Percentiles rank a stretch among this genome's conserved stretches.
These are phyloP conservation scores for Apiospora rasikravindrae DNA, from an alignment of 2,329 filamentous ascomycete genomes.

Conservation along the genomic window DNA sequence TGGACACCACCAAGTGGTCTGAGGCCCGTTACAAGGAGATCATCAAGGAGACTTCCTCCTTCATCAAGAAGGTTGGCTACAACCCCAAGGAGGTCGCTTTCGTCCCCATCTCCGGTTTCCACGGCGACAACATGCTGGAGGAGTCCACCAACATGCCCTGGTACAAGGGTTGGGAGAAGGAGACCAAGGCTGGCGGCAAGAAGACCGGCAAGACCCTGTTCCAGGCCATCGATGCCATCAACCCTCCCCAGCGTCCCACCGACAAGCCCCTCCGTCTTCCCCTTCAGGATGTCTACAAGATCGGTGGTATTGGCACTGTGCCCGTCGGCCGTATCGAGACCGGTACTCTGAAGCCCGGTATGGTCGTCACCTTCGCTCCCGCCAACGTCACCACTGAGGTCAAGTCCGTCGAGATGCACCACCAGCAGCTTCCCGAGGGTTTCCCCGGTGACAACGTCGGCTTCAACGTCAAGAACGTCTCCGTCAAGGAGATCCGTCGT, in stretches of 20 bases:
- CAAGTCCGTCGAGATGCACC: constrained; percentile 99
- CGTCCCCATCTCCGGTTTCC: constrained; percentile 99
- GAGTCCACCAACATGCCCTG: constrained; percentile 92
- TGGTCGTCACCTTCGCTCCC: constrained; percentile 98
- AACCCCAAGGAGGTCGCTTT: constrained; percentile 99
- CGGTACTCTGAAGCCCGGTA: constrained; percentile 87
- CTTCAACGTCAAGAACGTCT: constrained; percentile 99
- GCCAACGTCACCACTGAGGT: constrained; percentile 99
- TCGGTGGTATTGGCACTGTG: constrained; percentile 99
- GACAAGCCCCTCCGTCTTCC: constrained; percentile 99
- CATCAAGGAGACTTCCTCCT: constrained; percentile 99
- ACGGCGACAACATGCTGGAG: constrained; percentile 99
- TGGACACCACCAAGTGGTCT: constrained; percentile 99
- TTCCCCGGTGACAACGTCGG: constrained; percentile 99
- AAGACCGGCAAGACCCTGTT: constrained; percentile 94
- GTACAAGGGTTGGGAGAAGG: constrained; percentile 99
- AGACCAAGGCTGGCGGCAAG: constrained; percentile 69
- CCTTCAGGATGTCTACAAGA: constrained; percentile 99
- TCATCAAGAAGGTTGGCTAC: constrained; percentile 99
- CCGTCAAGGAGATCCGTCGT: constrained; percentile 99
- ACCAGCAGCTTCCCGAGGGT: constrained; percentile 97
- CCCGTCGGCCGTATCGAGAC: constrained; percentile 99
- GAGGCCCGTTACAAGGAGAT: constrained; percentile 97
- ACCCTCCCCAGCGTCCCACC: constrained; percentile 87
- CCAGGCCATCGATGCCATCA: constrained; percentile 97